phyloP scores from a whole-genome alignment of 441 rosid species.

The Dalechampia spathulata region DNA sequence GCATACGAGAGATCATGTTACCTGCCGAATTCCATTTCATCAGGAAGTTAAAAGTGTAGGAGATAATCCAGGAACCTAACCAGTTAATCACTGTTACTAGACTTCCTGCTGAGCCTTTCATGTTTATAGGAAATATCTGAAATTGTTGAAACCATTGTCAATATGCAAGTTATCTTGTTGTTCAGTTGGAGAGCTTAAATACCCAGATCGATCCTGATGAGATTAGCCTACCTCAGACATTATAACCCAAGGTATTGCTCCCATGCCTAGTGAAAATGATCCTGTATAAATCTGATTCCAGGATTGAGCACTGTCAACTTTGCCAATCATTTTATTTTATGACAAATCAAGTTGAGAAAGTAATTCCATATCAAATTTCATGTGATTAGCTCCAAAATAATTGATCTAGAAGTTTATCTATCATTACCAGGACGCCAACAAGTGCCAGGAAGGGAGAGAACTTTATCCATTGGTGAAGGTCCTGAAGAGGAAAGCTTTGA shows the following conservation, averaged over 20 bases:
- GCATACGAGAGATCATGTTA: background rate
- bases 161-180: background rate
- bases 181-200: background rate
- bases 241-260: constrained; percentile 86
- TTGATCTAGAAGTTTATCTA: background rate
- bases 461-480: constrained; percentile 24
- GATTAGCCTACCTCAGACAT: constrained; percentile 74
- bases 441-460: constrained; percentile 47
- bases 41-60: constrained; percentile 73
- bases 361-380: too few relatives aligned
- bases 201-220: background rate
- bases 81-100: constrained; percentile 64
- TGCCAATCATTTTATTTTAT: too few relatives aligned
- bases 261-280: constrained; percentile 80
- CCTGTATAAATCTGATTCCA: constrained; percentile 40
- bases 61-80: constrained; percentile 50
- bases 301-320: background rate
- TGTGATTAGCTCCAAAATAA: too few relatives aligned
- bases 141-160: too few relatives aligned
- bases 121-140: constrained; percentile 77
- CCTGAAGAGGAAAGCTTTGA: constrained; percentile 25
- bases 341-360: too few relatives aligned
- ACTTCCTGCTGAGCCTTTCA: constrained; percentile 87
- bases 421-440: constrained; percentile 58
- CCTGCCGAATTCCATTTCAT: constrained; percentile 75